These are phyloP conservation scores for Cicer chorassanicum DNA, from an alignment of 306 rosid genomes.

Conservation along the genomic window DNA sequence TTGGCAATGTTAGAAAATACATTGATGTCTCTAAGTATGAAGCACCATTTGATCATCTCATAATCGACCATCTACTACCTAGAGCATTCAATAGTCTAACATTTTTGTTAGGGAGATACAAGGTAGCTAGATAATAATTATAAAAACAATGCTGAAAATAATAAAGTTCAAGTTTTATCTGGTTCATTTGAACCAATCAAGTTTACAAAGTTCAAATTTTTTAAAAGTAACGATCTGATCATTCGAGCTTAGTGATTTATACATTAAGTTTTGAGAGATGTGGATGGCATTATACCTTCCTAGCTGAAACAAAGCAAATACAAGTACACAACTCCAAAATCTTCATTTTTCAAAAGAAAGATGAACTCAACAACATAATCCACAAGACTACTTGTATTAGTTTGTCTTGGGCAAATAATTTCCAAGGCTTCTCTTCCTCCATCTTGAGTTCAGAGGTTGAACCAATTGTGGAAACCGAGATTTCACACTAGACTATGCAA, in stretches of 20 bases:
- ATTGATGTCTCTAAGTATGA: not conserved
- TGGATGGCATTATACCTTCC: slow-evolving; percentile 13
- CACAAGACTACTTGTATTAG: not conserved
- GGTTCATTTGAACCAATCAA: not conserved
- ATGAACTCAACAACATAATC: not conserved
- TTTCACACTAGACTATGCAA: slow-evolving; percentile 60
- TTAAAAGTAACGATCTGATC: slow-evolving; percentile 1
- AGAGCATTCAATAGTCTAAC: not conserved
- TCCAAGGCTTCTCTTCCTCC: not conserved
- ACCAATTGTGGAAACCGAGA: slow-evolving; percentile 38
- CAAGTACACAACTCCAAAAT: not conserved
- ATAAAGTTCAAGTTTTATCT: not conserved
- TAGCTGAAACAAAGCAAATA: slow-evolving; percentile 12
- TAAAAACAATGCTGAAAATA: not conserved
- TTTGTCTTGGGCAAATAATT: not conserved
- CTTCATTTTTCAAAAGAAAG: slow-evolving; percentile 28
- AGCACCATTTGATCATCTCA: not conserved
- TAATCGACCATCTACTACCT: not conserved
- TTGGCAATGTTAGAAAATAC: not conserved
- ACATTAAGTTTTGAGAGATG: not conserved
- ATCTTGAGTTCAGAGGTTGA: slow-evolving; percentile 66
- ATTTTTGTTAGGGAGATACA: not conserved
- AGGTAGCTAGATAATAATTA: not conserved
- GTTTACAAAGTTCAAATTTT: not conserved
- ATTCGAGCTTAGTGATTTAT: not conserved